phyloP scores from a whole-genome alignment of 495 filamentous ascomycete species.

The Daldinia vernicosa region DNA sequence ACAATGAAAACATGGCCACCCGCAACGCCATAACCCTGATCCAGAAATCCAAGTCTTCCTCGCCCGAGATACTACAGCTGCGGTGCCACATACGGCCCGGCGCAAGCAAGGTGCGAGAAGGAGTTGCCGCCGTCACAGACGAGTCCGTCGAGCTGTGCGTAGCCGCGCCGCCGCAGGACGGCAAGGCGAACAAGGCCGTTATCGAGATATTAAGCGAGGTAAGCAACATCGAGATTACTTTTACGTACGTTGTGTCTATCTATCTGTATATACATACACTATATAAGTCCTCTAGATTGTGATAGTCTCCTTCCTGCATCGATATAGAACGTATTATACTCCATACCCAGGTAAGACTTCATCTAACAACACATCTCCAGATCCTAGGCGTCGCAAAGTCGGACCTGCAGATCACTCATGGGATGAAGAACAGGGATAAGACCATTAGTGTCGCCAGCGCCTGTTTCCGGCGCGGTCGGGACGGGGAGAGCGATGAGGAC shows the following conservation, averaged over 20 bases:
- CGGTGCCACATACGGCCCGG: slow-evolving; percentile 72
- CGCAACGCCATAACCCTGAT: slow-evolving; percentile 43
- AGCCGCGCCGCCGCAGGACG: slow-evolving; percentile 68
- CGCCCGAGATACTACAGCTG: slow-evolving; percentile 54
- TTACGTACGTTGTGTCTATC: too few relatives aligned
- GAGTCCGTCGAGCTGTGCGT: slow-evolving; percentile 69
- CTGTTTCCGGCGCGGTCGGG: slow-evolving; percentile 34
- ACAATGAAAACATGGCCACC: slow-evolving; percentile 35
- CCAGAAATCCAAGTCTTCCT: slow-evolving; percentile 46
- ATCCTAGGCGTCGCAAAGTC: slow-evolving; percentile 68
- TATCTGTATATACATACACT: too few relatives aligned
- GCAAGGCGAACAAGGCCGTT: slow-evolving; percentile 73
- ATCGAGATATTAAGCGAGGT: slow-evolving; percentile 71
- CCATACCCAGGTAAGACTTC: not conserved
- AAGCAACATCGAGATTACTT: slow-evolving; percentile 17
- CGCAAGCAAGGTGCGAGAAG: slow-evolving; percentile 67
- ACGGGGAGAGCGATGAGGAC: slow-evolving; percentile 15
- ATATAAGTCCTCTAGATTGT: not conserved
- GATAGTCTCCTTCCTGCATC: not conserved
- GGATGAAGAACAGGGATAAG: slow-evolving; percentile 69
- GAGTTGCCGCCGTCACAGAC: slow-evolving; percentile 61
- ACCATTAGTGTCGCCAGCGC: slow-evolving; percentile 55
- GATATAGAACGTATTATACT: not conserved
- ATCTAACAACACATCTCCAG: slow-evolving; percentile 16
- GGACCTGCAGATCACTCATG: slow-evolving; percentile 68